These are phyloP conservation scores for Flaveria trinervia DNA, from an alignment of 129 eudicot species.

Conservation along the genomic window DNA sequence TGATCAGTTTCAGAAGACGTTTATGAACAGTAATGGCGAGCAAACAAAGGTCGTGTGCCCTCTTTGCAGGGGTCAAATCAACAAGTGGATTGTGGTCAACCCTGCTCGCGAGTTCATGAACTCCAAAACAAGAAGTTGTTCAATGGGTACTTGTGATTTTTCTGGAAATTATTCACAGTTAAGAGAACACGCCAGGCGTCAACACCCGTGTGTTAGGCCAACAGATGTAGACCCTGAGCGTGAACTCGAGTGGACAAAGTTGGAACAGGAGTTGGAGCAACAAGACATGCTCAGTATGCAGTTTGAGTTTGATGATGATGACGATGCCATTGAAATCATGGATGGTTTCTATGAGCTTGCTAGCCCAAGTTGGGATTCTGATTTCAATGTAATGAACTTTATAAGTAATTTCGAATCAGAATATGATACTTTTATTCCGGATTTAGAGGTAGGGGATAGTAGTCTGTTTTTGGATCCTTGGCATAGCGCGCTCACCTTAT, in stretches of 20 bases:
- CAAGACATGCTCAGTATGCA: conserved; percentile 43
- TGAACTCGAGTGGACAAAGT: conserved; percentile 41
- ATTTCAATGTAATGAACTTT: conserved; percentile 4
- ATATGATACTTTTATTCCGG: conserved; percentile 18
- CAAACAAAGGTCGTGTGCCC: conserved; percentile 47
- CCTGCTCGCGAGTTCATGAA: conserved; percentile 62
- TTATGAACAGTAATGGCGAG: conserved; percentile 1
- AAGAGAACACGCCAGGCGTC: conserved; percentile 54
- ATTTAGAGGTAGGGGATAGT: neutral
- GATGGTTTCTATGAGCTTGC: conserved; percentile 23
- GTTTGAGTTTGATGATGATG: conserved; percentile 24
- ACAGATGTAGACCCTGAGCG: conserved; percentile 48
- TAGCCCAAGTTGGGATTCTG: conserved; percentile 31
- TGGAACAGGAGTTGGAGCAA: conserved; percentile 39
- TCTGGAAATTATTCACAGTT: conserved; percentile 51
- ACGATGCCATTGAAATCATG: conserved; percentile 7
- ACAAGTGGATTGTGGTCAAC: conserved; percentile 43
- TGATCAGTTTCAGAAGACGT: conserved; percentile 59
- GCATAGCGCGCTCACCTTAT: neutral
- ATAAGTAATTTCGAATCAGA: conserved; percentile 18
- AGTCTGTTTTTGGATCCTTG: conserved; percentile 15
- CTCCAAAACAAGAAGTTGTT: conserved; percentile 51
- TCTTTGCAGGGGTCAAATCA: conserved; percentile 59
- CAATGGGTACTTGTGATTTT: conserved; percentile 53
- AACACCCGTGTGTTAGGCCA: conserved; percentile 53